Conservation (phyloP, 2,329 filamentous ascomycete genomes). For the Pseudocercospora fijiensis region DNA sequence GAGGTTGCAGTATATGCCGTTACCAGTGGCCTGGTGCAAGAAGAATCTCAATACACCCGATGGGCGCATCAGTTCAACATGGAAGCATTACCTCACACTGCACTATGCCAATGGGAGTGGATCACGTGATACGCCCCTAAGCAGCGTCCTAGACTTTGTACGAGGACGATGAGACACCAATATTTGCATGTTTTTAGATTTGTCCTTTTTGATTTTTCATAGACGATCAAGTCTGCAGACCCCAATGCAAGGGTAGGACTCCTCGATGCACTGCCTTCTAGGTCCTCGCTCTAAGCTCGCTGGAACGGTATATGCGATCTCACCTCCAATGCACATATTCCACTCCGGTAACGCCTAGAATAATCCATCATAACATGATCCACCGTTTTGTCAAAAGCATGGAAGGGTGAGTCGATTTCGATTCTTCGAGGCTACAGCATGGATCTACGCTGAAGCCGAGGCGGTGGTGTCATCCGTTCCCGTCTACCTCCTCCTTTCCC, state of each 20-base stretch:
- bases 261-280: slow-evolving; percentile 16
- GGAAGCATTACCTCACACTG: neutral
- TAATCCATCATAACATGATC: neutral
- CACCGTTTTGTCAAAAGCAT: neutral
- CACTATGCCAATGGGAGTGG: neutral
- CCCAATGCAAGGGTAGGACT: slow-evolving; percentile 17
- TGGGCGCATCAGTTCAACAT: neutral
- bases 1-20: neutral
- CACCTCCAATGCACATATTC: slow-evolving; percentile 16
- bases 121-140: neutral
- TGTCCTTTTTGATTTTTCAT: slow-evolving; percentile 10
- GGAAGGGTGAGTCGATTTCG: neutral
- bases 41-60: no score
- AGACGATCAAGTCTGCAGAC: neutral
- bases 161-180: neutral
- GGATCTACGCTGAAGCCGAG: slow-evolving; percentile 1
- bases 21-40: neutral
- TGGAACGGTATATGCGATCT: slow-evolving; percentile 14
- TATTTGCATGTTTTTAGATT: slow-evolving; percentile 8
- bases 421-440: slow-evolving; percentile 1
- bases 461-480: neutral
- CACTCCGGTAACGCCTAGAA: slow-evolving; percentile 14
- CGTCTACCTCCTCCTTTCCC: neutral
- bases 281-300: slow-evolving; percentile 17
- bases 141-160: neutral